phyloP scores from a whole-genome alignment of 2,329 filamentous ascomycete species.

The Venturia nashicola region DNA sequence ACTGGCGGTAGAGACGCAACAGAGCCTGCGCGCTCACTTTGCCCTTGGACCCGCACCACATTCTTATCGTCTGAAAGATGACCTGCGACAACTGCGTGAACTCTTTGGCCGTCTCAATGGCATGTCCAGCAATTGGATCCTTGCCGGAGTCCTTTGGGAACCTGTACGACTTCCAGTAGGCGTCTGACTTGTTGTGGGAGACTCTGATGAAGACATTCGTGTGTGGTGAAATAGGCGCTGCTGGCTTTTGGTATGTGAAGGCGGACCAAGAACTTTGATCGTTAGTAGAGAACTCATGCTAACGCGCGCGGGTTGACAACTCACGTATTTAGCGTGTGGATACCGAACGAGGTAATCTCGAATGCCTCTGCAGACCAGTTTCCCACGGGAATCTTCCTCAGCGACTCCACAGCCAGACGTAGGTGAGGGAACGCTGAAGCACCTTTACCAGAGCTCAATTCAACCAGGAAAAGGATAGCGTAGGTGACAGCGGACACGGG shows the following conservation, averaged over 20 bases:
- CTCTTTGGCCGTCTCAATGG: slow-evolving; percentile 15
- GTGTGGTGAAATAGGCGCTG: slow-evolving; percentile 12
- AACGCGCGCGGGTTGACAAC: not conserved
- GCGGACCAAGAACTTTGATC: slow-evolving; percentile 14
- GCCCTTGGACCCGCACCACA: slow-evolving; percentile 16
- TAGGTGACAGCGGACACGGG: slow-evolving; percentile 16
- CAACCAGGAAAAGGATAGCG: slow-evolving; percentile 19
- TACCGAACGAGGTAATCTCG: slow-evolving; percentile 13
- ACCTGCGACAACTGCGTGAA: slow-evolving; percentile 15
- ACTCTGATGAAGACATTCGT: slow-evolving; percentile 13
- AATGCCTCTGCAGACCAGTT: slow-evolving; percentile 11
- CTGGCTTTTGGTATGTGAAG: slow-evolving; percentile 16
- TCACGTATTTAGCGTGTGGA: slow-evolving; percentile 15
- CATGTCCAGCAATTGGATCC: slow-evolving; percentile 14
- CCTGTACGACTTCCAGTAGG: slow-evolving; percentile 17
- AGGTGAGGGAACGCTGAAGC: slow-evolving; percentile 14
- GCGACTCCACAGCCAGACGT: slow-evolving; percentile 14
- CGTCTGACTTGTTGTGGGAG: slow-evolving; percentile 12
- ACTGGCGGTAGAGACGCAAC: slow-evolving; percentile 14
- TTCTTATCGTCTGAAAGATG: slow-evolving; percentile 14
- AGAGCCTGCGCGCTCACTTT: slow-evolving; percentile 14
- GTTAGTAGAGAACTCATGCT: not conserved
- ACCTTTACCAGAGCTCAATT: slow-evolving; percentile 13
- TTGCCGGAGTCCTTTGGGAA: slow-evolving; percentile 13
- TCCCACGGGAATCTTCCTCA: slow-evolving; percentile 6